These are phyloP conservation scores for Fusarium siculi DNA, from an alignment of 2,329 filamentous ascomycete species.

Conservation along the genomic window DNA sequence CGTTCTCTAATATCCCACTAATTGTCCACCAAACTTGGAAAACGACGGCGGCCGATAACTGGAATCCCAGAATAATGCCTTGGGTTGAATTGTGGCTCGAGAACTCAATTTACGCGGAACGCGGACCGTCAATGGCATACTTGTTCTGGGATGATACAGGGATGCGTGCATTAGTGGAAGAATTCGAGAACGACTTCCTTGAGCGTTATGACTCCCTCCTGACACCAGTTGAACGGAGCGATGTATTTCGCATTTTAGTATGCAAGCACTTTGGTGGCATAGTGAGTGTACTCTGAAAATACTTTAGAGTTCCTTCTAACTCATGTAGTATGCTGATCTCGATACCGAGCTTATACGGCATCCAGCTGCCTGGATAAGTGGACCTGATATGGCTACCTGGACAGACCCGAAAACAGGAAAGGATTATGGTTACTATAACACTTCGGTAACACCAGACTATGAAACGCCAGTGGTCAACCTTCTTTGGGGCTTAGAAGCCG, in stretches of 20 bases:
- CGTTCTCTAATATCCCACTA: not conserved
- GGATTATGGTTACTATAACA: not conserved
- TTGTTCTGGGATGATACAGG: slow-evolving; percentile 3
- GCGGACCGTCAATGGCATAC: not conserved
- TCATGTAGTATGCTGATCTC: not conserved
- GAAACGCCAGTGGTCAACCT: not conserved
- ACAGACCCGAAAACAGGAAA: not conserved
- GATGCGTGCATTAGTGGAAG: not conserved
- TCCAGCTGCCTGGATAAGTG: not conserved
- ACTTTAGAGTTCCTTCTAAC: not conserved
- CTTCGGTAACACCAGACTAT: not conserved
- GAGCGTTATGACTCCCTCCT: not conserved
- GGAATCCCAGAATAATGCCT: not conserved
- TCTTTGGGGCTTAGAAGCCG: slow-evolving; percentile 3
- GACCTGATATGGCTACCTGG: not conserved
- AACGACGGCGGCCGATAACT: not conserved
- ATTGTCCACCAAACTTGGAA: slow-evolving; percentile 6
- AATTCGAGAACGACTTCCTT: not conserved
- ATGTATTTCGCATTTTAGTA: slow-evolving; percentile 1
- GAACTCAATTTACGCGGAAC: not conserved
- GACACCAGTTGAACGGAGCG: not conserved
- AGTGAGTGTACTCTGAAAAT: not conserved
- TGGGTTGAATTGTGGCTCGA: not conserved
- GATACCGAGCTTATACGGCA: not conserved
- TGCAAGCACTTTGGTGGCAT: not conserved